These are phyloP conservation scores for Collybiopsis confluens DNA, from an alignment of 768 basidiomycete genomes.

Conservation along the genomic window DNA sequence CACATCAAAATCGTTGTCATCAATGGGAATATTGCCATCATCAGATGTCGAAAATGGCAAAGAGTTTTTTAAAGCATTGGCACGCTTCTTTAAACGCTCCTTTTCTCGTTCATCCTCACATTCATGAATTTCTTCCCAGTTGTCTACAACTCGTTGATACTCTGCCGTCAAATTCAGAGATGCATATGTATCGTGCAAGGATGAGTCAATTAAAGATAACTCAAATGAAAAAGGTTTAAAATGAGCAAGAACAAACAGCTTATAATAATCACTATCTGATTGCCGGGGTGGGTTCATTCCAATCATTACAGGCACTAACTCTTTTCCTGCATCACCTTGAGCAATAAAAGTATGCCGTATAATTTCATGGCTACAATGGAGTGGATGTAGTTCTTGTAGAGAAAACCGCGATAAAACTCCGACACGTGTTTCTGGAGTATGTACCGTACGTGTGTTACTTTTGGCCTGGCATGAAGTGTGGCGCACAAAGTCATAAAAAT, in stretches of 20 bases:
- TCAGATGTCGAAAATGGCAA: too few relatives aligned
- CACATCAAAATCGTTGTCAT: too few relatives aligned
- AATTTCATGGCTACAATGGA: conserved; percentile 12
- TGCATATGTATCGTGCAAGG: too few relatives aligned
- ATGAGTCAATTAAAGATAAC: neutral
- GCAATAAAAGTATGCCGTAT: conserved; percentile 12
- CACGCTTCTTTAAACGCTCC: conserved; percentile 17
- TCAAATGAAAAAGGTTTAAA: conserved; percentile 15
- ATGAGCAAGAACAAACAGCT: conserved; percentile 16
- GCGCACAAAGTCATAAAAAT: conserved; percentile 24
- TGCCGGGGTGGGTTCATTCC: neutral
- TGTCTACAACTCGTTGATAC: conserved; percentile 16
- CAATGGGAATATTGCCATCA: too few relatives aligned
- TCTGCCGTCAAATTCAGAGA: neutral
- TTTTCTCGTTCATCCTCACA: conserved; percentile 30
- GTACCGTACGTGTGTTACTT: neutral
- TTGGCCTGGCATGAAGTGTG: neutral
- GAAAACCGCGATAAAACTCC: neutral
- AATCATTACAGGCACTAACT: neutral
- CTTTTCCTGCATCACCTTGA: conserved; percentile 4
- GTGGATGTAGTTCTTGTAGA: conserved; percentile 10
- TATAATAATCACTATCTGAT: neutral
- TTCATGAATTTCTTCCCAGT: conserved; percentile 30
- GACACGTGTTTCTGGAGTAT: neutral
- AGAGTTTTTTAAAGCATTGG: neutral